Base-by-base conservation (phyloP, 805 yeast species). In the Brettanomyces naardenensis region DNA sequence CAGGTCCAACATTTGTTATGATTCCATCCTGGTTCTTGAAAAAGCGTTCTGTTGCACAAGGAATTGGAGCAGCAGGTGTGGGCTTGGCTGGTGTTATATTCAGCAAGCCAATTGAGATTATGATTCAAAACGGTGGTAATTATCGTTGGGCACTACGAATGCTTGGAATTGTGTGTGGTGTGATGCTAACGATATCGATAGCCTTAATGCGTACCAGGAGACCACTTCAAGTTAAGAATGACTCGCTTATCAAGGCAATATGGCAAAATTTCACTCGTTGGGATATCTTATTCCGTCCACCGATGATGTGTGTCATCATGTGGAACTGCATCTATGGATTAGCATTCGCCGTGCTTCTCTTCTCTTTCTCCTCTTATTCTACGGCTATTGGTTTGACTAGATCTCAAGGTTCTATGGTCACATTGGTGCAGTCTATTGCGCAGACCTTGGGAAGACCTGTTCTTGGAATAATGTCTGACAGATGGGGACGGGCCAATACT, bases 51-150 rank as follows among this genome's bases (percentile, higher is more conserved):
- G 56, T 70, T 9, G 74, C 78, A 3, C 61, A 68, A 49, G 78
- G 79, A 4, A 51, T 71, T 18, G 65, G 71, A 2, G 59, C 69
- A 19, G 49, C 68, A 15, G 80, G 79, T 7, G 64, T 75, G 4
- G 79, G 79, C 28, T 47, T 71, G 2, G 75, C 78, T 20, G 80
- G 78, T 42, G 62, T 71, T 13, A 42, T 69, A 18, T 70, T 66
- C 49, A 58, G 72, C 6, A 48, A 70, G 36, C 58, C 71, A 0
- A 57, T 61, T 10, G 63, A 69, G 37, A 61, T 62, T 11, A 54
- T 73, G 42, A 65, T 73, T n/a, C 47, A 57, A 5, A 27, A 37
- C 9, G 36, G 38, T 32, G 69, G 72, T 2, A 69, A 71, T 2
- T 69, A 69, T 28, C 55, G 51, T 35, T 67, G 72, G 75, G 71